Evolutionary conservation across 1,284 basidiomycete genomes (phyloP).

Genomic region (Cutaneotrichosporon curvatum): DNA sequence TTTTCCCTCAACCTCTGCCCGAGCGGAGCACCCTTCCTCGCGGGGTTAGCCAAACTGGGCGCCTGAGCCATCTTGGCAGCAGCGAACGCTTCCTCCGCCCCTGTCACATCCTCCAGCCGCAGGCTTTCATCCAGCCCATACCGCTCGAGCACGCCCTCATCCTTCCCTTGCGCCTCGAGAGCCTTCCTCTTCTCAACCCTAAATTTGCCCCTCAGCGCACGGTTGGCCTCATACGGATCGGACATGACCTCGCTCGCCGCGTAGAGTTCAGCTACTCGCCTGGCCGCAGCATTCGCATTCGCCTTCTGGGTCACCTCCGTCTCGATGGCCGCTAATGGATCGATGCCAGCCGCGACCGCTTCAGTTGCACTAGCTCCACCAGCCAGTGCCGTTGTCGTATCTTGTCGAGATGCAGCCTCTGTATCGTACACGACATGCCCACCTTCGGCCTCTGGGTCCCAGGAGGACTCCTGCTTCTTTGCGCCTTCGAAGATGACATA

Average conservation of each 20-base stretch:
- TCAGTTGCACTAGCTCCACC: not conserved
- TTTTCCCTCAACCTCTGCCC: no score
- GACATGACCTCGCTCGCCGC: conserved; percentile 63
- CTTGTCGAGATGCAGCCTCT: conserved; percentile 50
- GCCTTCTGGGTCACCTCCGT: conserved; percentile 72
- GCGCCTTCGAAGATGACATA: conserved; percentile 91
- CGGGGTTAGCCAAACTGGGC: no score
- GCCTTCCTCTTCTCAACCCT: conserved; percentile 76
- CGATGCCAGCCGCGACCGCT: conserved; percentile 40
- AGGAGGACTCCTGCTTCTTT: conserved; percentile 82
- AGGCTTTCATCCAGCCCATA: conserved; percentile 49
- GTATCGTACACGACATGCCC: conserved; percentile 74
- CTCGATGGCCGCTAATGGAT: conserved; percentile 81
- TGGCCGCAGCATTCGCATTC: conserved; percentile 61
- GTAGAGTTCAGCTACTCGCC: conserved; percentile 70
- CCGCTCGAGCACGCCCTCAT: conserved; percentile 55
- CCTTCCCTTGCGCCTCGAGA: conserved; percentile 53
- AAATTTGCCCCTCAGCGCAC: conserved; percentile 67
- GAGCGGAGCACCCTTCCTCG: no score
- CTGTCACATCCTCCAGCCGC: no score
- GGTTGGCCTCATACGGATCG: conserved; percentile 77
- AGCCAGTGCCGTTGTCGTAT: not conserved
- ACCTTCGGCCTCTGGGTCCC: conserved; percentile 93
- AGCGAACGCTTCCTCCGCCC: no score
- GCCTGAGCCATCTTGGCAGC: no score